Evolutionary conservation across 148 eudicot species (phyloP).

Genomic region (Vaccinium darrowii): DNA sequence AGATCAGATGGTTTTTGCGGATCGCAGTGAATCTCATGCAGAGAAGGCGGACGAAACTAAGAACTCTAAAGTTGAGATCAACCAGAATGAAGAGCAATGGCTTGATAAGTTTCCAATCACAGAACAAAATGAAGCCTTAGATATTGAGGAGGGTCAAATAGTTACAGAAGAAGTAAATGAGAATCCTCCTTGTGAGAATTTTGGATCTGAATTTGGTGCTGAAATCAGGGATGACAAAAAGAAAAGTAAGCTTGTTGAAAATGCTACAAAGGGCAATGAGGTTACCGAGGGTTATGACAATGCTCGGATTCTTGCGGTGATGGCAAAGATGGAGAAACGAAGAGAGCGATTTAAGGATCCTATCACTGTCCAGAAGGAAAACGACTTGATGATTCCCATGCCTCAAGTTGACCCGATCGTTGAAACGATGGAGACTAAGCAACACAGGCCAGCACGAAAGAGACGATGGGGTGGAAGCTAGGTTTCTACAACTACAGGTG

Average conservation of each 20-base stretch:
- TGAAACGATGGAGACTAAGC: slow-evolving; percentile 16
- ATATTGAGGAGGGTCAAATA: slow-evolving; percentile 47
- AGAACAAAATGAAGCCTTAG: slow-evolving; percentile 22
- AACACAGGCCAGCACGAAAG: slow-evolving; percentile 37
- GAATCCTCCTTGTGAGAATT: neutral
- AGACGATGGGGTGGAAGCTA: slow-evolving; percentile 36
- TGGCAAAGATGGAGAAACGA: slow-evolving; percentile 45
- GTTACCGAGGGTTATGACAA: slow-evolving; percentile 17
- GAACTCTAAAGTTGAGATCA: neutral
- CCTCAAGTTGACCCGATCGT: slow-evolving; percentile 4
- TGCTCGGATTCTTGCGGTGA: slow-evolving; percentile 25
- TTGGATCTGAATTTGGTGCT: neutral
- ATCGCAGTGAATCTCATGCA: neutral
- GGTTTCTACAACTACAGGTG: neutral
- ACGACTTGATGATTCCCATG: slow-evolving; percentile 16
- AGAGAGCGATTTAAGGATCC: slow-evolving; percentile 45
- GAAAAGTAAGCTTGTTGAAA: neutral
- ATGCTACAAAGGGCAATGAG: slow-evolving; percentile 7
- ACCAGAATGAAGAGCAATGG: slow-evolving; percentile 12
- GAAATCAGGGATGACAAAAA: slow-evolving; percentile 15
- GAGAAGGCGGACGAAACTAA: slow-evolving; percentile 7
- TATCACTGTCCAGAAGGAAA: slow-evolving; percentile 9
- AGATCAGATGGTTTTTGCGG: neutral
- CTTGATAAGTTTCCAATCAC: slow-evolving; percentile 13
- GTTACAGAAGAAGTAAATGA: slow-evolving; percentile 28